phyloP scores from a whole-genome alignment of 331 rosid genomes.

The Arachis monticola region DNA sequence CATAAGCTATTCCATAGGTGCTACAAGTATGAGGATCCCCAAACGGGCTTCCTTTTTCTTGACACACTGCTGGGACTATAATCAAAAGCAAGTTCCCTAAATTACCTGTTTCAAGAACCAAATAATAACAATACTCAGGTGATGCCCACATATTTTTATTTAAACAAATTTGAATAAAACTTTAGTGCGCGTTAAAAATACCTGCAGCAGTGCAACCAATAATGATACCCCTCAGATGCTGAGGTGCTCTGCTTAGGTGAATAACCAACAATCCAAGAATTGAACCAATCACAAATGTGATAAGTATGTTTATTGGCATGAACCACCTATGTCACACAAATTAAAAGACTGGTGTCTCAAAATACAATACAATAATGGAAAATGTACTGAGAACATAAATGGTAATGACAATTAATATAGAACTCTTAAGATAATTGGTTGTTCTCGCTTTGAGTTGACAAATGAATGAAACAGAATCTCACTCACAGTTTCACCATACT shows the following conservation, averaged over 20 bases:
- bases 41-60: conserved; percentile 86
- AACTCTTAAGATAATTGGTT: neutral
- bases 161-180: neutral
- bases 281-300: conserved; percentile 59
- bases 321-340: conserved; percentile 49
- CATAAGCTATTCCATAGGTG: conserved; percentile 76
- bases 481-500: conserved; percentile 58
- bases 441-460: neutral
- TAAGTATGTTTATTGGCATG: conserved; percentile 64
- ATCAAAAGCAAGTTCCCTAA: conserved; percentile 80
- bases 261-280: conserved; percentile 57
- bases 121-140: neutral
- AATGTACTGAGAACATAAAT: neutral
- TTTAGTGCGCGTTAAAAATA: neutral
- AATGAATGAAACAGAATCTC: neutral
- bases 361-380: neutral
- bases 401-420: neutral
- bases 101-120: conserved; percentile 57
- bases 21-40: conserved; percentile 69
- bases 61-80: conserved; percentile 77
- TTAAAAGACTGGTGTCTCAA: neutral
- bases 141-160: too few species aligned
- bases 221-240: conserved; percentile 51
- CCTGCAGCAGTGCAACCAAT: conserved; percentile 56
- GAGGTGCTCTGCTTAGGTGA: conserved; percentile 54